phyloP scores from a whole-genome alignment of 1,139 yeast species.

The Sugiyamaella castrensis region DNA sequence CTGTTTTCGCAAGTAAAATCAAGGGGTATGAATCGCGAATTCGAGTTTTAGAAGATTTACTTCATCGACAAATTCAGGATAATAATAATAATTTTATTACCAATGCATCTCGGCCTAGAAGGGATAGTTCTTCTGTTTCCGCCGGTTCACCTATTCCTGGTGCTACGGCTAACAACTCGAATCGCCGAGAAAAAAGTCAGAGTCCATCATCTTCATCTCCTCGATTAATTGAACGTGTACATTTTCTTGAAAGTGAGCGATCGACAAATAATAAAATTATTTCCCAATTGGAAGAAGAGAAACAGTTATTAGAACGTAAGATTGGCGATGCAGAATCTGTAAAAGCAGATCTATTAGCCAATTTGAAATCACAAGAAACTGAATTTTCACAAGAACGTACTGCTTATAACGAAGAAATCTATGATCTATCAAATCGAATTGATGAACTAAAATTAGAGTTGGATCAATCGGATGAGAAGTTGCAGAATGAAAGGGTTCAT shows the following conservation, averaged over 20 bases:
- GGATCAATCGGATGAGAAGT: conserved; percentile 27
- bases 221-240: conserved; percentile 36
- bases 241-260: conserved; percentile 38
- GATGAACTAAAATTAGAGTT: conserved; percentile 56
- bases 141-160: no score
- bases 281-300: conserved; percentile 21
- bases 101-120: conserved; percentile 1
- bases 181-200: conserved; percentile 2
- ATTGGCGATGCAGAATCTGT: conserved; percentile 35
- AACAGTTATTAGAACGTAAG: conserved; percentile 19
- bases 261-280: conserved; percentile 30
- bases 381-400: conserved; percentile 57
- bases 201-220: conserved; percentile 11
- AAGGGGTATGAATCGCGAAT: conserved; percentile 38
- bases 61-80: conserved; percentile 40
- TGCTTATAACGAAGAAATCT: conserved; percentile 49
- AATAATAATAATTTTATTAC: conserved; percentile 30
- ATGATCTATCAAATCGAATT: conserved; percentile 41
- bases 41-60: conserved; percentile 38
- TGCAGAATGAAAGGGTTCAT: conserved; percentile 35
- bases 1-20: not conserved
- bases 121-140: conserved; percentile 8
- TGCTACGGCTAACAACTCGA: no score
- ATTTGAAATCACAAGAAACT: conserved; percentile 60
- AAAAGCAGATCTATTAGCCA: conserved; percentile 63